Evolutionary conservation across 345 rosid species (phyloP).

Genomic region (Salix arbutifolia): DNA sequence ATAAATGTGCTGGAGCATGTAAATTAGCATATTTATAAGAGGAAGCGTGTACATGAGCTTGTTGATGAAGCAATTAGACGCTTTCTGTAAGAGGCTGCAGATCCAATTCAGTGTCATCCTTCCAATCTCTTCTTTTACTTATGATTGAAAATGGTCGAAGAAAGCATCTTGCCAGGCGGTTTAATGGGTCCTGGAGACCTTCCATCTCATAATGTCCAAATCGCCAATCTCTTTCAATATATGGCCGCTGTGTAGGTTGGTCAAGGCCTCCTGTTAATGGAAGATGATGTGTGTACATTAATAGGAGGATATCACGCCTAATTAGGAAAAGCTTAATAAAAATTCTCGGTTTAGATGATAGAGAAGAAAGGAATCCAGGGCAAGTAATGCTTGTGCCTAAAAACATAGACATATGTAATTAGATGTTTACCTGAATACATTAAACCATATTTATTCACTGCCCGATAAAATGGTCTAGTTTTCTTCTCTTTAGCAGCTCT

Average conservation of each 20-base stretch:
- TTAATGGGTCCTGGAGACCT: constrained; percentile 88
- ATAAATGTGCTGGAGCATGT: neutral
- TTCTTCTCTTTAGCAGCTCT: constrained; percentile 58
- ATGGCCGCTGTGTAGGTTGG: constrained; percentile 52
- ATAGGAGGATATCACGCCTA: too few species aligned
- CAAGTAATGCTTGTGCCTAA: too few species aligned
- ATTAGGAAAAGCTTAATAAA: too few species aligned
- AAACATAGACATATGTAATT: too few species aligned
- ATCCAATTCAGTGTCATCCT: constrained; percentile 38
- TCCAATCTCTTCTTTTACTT: constrained; percentile 38
- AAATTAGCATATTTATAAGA: neutral
- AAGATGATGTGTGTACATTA: neutral
- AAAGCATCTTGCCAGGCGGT: constrained; percentile 51
- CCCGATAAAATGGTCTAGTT: constrained; percentile 74
- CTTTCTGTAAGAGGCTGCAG: constrained; percentile 41
- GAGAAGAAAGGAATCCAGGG: too few species aligned
- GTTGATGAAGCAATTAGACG: constrained; percentile 18
- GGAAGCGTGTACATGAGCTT: neutral
- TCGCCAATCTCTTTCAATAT: constrained; percentile 73
- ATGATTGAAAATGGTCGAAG: constrained; percentile 39
- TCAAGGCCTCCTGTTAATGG: constrained; percentile 76
- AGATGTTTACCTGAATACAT: constrained; percentile 81
- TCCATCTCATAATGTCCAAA: constrained; percentile 96
- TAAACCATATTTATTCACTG: constrained; percentile 57
- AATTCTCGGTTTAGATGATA: too few species aligned